Percentiles rank a stretch among this genome's conserved stretches.
phyloP scores from a whole-genome alignment of 768 basidiomycete species.

The Lyophyllum shimeji region DNA sequence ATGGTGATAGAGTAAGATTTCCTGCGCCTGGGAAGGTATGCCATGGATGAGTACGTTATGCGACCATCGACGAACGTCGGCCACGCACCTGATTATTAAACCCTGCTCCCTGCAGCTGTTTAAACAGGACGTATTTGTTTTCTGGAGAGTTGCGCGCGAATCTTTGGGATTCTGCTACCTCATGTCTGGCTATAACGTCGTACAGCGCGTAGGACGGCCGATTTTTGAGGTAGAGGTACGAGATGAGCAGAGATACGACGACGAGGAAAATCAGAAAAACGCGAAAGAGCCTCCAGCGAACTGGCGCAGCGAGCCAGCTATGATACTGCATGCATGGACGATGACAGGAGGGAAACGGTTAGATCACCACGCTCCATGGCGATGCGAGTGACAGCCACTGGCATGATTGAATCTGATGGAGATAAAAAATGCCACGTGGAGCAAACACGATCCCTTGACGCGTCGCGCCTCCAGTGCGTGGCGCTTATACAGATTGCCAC shows the following conservation, averaged over 20 bases:
- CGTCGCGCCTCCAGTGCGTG: not conserved
- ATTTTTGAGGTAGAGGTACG: conserved; percentile 32
- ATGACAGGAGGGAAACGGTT: not conserved
- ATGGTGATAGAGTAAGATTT: conserved; percentile 46
- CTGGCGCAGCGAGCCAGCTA: conserved; percentile 4
- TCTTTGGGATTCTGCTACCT: conserved; percentile 28
- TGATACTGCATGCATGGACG: conserved; percentile 18
- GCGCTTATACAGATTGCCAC: too few relatives aligned
- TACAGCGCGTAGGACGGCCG: conserved; percentile 42
- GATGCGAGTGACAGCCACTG: not conserved
- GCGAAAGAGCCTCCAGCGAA: conserved; percentile 22
- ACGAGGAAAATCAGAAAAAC: conserved; percentile 13
- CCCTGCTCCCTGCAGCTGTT: conserved; percentile 46
- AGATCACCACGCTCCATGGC: not conserved
- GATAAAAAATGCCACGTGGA: not conserved
- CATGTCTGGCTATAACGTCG: conserved; percentile 26
- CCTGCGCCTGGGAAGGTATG: conserved; percentile 35
- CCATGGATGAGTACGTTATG: not conserved
- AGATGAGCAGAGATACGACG: conserved; percentile 17
- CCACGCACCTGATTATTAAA: conserved; percentile 46
- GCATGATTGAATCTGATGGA: not conserved
- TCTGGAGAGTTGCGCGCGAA: conserved; percentile 24
- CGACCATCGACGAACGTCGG: not conserved
- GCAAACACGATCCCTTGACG: not conserved
- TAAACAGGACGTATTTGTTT: conserved; percentile 41